Conservation (phyloP, 2,329 filamentous ascomycete genomes). For the Fusarium lyarnte region DNA sequence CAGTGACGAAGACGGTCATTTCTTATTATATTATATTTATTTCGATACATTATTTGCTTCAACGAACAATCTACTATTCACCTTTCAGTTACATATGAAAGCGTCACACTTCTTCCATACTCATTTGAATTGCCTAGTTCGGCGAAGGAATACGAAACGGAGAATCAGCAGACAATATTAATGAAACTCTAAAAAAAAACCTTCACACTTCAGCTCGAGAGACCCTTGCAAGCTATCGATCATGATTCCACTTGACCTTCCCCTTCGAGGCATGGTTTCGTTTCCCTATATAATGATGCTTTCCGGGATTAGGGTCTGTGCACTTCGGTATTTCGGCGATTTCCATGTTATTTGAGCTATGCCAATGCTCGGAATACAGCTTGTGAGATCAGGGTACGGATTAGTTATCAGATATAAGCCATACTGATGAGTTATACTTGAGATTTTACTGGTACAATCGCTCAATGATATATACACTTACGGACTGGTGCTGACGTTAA, state of each 20-base stretch:
- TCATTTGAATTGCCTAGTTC: neutral
- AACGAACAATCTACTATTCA: neutral
- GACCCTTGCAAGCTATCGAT: slow-evolving; percentile 1
- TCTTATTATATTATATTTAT: slow-evolving; percentile 1
- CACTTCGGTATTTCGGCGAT: slow-evolving; percentile 1
- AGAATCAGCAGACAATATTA: neutral
- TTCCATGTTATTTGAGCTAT: neutral
- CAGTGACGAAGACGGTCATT: slow-evolving; percentile 34
- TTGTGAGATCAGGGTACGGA: neutral
- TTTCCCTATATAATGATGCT: slow-evolving; percentile 4
- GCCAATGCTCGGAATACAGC: neutral
- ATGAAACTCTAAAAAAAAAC: neutral
- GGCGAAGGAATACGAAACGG: neutral
- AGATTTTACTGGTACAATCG: neutral
- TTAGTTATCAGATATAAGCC: neutral
- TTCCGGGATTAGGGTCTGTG: slow-evolving; percentile 13
- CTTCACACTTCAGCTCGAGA: slow-evolving; percentile 1
- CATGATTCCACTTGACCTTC: neutral
- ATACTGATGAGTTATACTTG: neutral
- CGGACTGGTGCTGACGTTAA: neutral
- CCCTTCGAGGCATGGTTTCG: slow-evolving; percentile 1
- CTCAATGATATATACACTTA: neutral
- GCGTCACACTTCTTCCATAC: neutral
- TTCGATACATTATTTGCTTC: neutral
- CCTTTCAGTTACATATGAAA: neutral